These are phyloP conservation scores for Pseudogymnoascus sp. DNA, from an alignment of 2,329 filamentous ascomycete species.

Conservation along the genomic window DNA sequence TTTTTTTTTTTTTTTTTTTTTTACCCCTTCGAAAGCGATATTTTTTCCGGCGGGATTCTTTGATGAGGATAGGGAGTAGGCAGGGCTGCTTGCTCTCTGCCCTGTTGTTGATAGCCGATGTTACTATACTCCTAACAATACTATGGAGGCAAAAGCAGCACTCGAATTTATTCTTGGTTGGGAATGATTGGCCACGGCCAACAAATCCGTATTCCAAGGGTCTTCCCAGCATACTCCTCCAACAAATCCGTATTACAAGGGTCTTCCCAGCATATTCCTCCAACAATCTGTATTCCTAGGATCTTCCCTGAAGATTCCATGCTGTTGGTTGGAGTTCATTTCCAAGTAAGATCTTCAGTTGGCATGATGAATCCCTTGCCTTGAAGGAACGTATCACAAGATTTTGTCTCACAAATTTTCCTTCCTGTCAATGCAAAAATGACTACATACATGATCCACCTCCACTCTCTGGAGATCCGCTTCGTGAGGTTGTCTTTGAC, in stretches of 20 bases:
- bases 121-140: not conserved
- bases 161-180: not conserved
- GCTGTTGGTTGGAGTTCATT: not conserved
- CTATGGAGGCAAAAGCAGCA: not conserved
- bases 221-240: too few species aligned
- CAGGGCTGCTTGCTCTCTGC: not conserved
- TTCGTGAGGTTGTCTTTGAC: not conserved
- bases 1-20: too few species aligned
- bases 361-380: not conserved
- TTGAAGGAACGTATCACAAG: not conserved
- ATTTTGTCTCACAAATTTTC: not conserved
- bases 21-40: too few species aligned
- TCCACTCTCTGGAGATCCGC: not conserved
- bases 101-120: not conserved
- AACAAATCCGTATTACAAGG: too few species aligned
- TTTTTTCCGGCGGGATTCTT: too few species aligned
- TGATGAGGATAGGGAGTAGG: too few species aligned
- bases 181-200: not conserved
- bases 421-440: not conserved
- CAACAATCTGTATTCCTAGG: not conserved
- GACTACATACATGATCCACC: conserved; percentile 1
- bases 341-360: not conserved
- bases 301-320: not conserved
- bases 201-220: too few species aligned
- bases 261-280: not conserved